A percentile compares a stretch with the other conserved stretches of the same genome.
phyloP scores from a whole-genome alignment of 2,329 filamentous ascomycete genomes.

The Metarhizium sp. region DNA sequence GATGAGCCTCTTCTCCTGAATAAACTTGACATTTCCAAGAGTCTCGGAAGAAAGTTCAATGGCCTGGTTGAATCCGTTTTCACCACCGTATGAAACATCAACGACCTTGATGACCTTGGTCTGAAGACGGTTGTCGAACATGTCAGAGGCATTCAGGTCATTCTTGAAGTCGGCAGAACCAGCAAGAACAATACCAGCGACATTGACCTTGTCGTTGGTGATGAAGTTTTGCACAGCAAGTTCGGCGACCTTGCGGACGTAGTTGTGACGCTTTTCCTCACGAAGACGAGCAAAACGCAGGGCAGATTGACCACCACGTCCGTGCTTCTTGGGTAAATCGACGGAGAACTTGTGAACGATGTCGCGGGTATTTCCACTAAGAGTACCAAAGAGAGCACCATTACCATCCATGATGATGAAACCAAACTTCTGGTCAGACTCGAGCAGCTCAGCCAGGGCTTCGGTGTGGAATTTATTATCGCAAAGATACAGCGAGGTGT shows the following conservation, averaged over 20 bases:
- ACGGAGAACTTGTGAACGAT: constrained; percentile 97
- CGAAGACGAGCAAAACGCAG: constrained; percentile 98
- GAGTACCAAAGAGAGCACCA: constrained; percentile 89
- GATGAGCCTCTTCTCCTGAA: constrained; percentile 99
- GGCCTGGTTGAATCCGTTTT: constrained; percentile 99
- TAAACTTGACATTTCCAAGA: constrained; percentile 98
- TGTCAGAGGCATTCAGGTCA: constrained; percentile 91
- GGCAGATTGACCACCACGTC: constrained; percentile 98
- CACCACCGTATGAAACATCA: constrained; percentile 95
- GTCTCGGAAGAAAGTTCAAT: constrained; percentile 95
- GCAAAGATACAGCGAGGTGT: constrained; percentile 97
- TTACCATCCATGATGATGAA: constrained; percentile 99
- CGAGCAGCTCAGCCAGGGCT: constrained; percentile 89
- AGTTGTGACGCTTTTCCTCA: constrained; percentile 99
- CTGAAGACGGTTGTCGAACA: constrained; percentile 88
- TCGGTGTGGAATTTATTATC: constrained; percentile 99
- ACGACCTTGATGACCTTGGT: constrained; percentile 99
- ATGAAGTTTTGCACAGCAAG: constrained; percentile 98
- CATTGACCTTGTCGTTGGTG: constrained; percentile 96
- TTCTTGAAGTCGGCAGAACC: constrained; percentile 99
- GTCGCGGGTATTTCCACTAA: constrained; percentile 95
- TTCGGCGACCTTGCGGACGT: constrained; percentile 97
- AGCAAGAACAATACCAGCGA: constrained; percentile 87
- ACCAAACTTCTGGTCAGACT: constrained; percentile 98
- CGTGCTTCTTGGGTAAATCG: constrained; percentile 99